phyloP scores from a whole-genome alignment of 805 yeast species.

The Hanseniaspora osmophila region DNA sequence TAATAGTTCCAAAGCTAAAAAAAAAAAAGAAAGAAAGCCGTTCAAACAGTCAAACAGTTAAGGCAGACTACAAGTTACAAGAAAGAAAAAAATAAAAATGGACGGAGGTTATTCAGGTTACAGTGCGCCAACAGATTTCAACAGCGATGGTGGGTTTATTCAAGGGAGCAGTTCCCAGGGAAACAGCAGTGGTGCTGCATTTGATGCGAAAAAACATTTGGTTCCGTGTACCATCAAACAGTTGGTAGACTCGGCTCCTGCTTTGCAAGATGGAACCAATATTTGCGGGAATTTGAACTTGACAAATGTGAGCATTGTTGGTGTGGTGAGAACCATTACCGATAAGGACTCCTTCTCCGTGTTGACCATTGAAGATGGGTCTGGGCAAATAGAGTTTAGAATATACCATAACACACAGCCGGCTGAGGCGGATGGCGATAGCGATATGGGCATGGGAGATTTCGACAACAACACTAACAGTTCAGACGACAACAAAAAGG shows the following conservation, averaged over 20 bases:
- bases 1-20: too few relatives aligned
- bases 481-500: conserved; percentile 21
- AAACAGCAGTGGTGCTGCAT: conserved; percentile 11
- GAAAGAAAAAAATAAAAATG: not conserved
- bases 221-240: conserved; percentile 68
- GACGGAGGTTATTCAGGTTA: conserved; percentile 22
- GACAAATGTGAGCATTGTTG: conserved; percentile 51
- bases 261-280: conserved; percentile 55
- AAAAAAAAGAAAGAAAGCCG: too few relatives aligned
- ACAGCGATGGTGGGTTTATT: conserved; percentile 13
- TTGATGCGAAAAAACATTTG: conserved; percentile 19
- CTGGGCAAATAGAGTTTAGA: conserved; percentile 51
- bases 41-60: not conserved
- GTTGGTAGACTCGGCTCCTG: conserved; percentile 44
- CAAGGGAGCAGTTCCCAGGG: conserved; percentile 13
- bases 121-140: conserved; percentile 19
- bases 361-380: conserved; percentile 64
- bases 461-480: conserved; percentile 8
- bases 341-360: conserved; percentile 42
- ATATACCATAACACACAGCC: conserved; percentile 42
- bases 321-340: conserved; percentile 51
- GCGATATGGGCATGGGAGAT: conserved; percentile 12
- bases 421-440: conserved; percentile 19
- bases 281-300: conserved; percentile 44
- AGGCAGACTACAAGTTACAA: not conserved